These are phyloP conservation scores for Fusarium cyanostomum DNA, from an alignment of 2,329 filamentous ascomycete genomes.

Conservation along the genomic window DNA sequence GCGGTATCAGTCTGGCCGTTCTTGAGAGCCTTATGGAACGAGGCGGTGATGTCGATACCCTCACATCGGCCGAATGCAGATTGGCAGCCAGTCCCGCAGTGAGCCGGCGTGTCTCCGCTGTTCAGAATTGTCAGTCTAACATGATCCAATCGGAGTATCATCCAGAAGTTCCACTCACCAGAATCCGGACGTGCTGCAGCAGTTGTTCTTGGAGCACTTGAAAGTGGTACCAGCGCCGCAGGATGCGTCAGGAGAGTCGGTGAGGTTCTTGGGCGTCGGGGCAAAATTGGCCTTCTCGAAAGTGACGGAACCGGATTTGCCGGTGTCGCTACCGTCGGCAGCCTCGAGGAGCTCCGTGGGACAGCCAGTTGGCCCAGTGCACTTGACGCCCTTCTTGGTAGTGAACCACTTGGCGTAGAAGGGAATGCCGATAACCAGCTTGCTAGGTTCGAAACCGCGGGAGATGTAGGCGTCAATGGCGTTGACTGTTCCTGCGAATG, in stretches of 20 bases:
- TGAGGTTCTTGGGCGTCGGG: slow-evolving; percentile 30
- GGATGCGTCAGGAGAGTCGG: slow-evolving; percentile 24
- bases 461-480: slow-evolving; percentile 67
- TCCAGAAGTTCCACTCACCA: slow-evolving; percentile 23
- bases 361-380: slow-evolving; percentile 64
- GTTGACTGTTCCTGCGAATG: slow-evolving; percentile 62
- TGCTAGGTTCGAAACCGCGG: slow-evolving; percentile 62
- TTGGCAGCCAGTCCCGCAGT: slow-evolving; percentile 38
- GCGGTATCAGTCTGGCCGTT: slow-evolving; percentile 55
- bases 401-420: slow-evolving; percentile 77
- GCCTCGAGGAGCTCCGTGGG: slow-evolving; percentile 68
- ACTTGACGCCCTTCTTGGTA: slow-evolving; percentile 58
- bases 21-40: slow-evolving; percentile 54
- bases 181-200: slow-evolving; percentile 35
- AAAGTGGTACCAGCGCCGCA: slow-evolving; percentile 31
- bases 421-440: slow-evolving; percentile 72
- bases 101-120: slow-evolving; percentile 30
- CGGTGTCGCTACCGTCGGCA: slow-evolving; percentile 66
- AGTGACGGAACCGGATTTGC: slow-evolving; percentile 55
- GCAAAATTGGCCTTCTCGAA: slow-evolving; percentile 50
- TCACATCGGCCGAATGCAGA: slow-evolving; percentile 31
- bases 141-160: background rate
- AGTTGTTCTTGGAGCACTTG: slow-evolving; percentile 25
- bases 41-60: slow-evolving; percentile 25
- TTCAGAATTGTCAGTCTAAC: background rate